phyloP scores from a whole-genome alignment of 768 basidiomycete species.

The Leccinum incarnatum region DNA sequence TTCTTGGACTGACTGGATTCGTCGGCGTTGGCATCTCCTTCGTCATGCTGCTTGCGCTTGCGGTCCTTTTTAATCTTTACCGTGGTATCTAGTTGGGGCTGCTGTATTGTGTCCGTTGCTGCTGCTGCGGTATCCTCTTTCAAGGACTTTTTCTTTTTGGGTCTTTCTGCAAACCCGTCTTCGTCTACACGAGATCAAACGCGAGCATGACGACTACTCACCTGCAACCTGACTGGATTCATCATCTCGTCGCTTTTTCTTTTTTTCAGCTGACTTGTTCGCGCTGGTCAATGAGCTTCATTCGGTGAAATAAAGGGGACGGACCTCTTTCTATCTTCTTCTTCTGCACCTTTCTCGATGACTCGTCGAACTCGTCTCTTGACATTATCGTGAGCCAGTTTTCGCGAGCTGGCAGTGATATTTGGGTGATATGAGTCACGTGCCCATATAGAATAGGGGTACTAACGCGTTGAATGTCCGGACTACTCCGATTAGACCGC shows the following conservation, averaged over 20 bases:
- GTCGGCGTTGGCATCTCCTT: not conserved
- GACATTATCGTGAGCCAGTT: not conserved
- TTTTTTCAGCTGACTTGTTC: constrained; percentile 24
- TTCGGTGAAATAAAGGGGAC: not conserved
- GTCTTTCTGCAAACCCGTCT: constrained; percentile 2
- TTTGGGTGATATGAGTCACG: too few relatives aligned
- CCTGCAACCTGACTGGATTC: not conserved
- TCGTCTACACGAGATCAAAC: not conserved
- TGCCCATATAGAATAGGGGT: too few relatives aligned
- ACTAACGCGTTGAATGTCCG: too few relatives aligned
- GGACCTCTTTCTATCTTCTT: constrained; percentile 21
- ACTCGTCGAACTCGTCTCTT: not conserved
- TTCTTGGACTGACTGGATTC: not conserved
- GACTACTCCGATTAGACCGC: too few relatives aligned
- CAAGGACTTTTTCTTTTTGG: constrained; percentile 8
- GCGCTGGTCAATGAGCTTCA: constrained; percentile 6
- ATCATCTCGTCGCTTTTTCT: constrained; percentile 33
- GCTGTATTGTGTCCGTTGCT: not conserved
- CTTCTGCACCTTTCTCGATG: not conserved
- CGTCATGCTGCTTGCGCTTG: not conserved
- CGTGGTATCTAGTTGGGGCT: not conserved
- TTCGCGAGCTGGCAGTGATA: too few relatives aligned
- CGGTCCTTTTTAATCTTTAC: not conserved
- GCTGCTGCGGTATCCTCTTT: not conserved
- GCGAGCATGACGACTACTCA: not conserved